Percentiles rank a stretch among this genome's conserved stretches.
Evolutionary conservation across 2,329 filamentous ascomycete species (phyloP).

Genomic region (Cordyceps farinosa): DNA sequence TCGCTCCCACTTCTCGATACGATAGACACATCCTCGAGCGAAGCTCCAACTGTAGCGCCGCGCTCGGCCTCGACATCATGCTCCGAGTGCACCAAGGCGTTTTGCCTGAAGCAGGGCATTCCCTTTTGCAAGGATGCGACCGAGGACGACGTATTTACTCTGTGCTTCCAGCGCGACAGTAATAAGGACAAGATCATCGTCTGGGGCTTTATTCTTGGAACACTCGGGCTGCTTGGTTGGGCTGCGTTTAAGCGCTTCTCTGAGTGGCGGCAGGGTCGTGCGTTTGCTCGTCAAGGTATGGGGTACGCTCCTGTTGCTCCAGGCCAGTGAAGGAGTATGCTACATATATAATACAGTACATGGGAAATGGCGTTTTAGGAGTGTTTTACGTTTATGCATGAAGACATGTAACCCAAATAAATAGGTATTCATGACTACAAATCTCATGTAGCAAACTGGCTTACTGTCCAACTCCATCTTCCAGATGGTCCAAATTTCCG

Average conservation of each 20-base stretch:
- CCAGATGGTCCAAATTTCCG: not conserved
- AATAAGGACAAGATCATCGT: conserved; percentile 65
- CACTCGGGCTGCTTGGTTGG: conserved; percentile 57
- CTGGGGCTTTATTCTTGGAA: conserved; percentile 60
- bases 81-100: conserved; percentile 61
- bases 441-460: not conserved
- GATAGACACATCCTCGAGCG: conserved; percentile 2
- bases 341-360: conserved; percentile 4
- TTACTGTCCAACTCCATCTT: not conserved
- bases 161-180: conserved; percentile 65
- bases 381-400: not conserved
- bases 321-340: conserved; percentile 21
- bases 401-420: not conserved
- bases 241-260: conserved; percentile 50
- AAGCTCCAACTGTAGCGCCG: conserved; percentile 26
- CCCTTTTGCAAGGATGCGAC: conserved; percentile 61
- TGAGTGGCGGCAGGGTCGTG: conserved; percentile 36
- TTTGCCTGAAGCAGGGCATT: conserved; percentile 57
- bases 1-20: conserved; percentile 22
- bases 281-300: conserved; percentile 28
- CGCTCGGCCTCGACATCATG: conserved; percentile 47
- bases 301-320: conserved; percentile 30
- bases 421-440: conserved; percentile 4
- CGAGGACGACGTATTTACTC: conserved; percentile 59
- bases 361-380: not conserved